A percentile compares a stretch with the other conserved stretches of the same genome.
These are phyloP conservation scores for Chaetomidium leptoderma DNA, from an alignment of 495 filamentous ascomycete genomes.

Conservation along the genomic window DNA sequence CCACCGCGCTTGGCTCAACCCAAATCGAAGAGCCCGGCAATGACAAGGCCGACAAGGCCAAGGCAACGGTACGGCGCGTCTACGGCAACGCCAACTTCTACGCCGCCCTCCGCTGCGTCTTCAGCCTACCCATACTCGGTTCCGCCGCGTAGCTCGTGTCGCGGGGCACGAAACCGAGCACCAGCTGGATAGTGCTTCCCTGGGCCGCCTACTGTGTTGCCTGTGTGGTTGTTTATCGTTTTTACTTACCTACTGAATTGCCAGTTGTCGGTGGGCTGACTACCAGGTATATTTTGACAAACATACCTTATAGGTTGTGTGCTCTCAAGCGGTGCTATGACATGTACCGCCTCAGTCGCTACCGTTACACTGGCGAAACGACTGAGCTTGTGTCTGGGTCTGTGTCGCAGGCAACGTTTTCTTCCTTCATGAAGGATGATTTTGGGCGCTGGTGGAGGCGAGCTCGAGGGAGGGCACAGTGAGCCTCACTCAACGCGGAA, in stretches of 20 bases:
- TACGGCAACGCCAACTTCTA: not conserved
- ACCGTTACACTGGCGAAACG: not conserved
- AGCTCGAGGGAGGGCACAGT: too few species aligned
- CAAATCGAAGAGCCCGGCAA: not conserved
- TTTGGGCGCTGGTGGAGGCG: not conserved
- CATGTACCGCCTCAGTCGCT: not conserved
- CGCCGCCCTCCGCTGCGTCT: not conserved
- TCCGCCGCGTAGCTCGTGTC: not conserved
- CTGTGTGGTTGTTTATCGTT: not conserved
- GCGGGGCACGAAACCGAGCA: too few species aligned
- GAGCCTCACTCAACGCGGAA: too few species aligned
- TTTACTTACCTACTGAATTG: not conserved
- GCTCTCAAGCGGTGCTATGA: not conserved
- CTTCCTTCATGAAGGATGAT: not conserved
- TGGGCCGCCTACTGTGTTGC: not conserved
- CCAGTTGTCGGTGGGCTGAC: too few species aligned
- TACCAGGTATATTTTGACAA: too few species aligned
- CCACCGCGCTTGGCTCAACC: not conserved
- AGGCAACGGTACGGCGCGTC: not conserved
- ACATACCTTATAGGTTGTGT: not conserved
- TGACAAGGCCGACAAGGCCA: not conserved
- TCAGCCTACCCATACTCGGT: not conserved
- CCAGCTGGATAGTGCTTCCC: not conserved
- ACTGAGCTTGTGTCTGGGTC: not conserved
- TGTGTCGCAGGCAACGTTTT: not conserved